Percentiles rank a stretch among this genome's conserved stretches.
Evolutionary conservation across 1,139 yeast species (phyloP).

Genomic region (Lodderomyces metapsilosis): DNA sequence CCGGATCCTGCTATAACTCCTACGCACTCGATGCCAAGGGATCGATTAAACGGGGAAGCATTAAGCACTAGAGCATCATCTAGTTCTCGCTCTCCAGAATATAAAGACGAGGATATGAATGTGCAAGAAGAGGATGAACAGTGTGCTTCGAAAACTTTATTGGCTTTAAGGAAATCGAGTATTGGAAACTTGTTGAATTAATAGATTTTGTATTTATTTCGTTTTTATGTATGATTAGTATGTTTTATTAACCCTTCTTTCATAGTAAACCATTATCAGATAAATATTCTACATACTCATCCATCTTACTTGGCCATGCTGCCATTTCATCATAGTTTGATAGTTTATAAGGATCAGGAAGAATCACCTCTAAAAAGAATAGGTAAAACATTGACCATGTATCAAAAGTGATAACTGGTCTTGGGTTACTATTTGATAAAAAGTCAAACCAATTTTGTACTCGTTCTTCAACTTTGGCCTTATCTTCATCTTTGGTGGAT

Average conservation of each 20-base stretch:
- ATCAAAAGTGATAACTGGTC: slow-evolving; percentile 59
- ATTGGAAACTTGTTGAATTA: slow-evolving; percentile 42
- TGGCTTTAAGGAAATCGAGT: slow-evolving; percentile 45
- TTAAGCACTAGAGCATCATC: slow-evolving; percentile 13
- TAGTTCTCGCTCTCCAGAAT: slow-evolving; percentile 9
- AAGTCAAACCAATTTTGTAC: slow-evolving; percentile 56
- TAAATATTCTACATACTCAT: slow-evolving; percentile 71
- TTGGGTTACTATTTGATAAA: slow-evolving; percentile 30
- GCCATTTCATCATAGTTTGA: slow-evolving; percentile 69
- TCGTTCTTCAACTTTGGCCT: slow-evolving; percentile 17
- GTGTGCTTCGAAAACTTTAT: slow-evolving; percentile 42
- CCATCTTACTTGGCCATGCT: slow-evolving; percentile 92
- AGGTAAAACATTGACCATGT: slow-evolving; percentile 82
- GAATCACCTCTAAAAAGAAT: slow-evolving; percentile 54
- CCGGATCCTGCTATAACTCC: slow-evolving; percentile 42
- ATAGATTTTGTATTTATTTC: slow-evolving; percentile 2
- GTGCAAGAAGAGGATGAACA: slow-evolving; percentile 15
- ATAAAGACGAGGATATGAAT: slow-evolving; percentile 18
- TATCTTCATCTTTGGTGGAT: slow-evolving; percentile 4
- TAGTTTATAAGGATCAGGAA: slow-evolving; percentile 47
- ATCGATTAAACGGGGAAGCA: slow-evolving; percentile 23
- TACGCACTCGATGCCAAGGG: slow-evolving; percentile 23
- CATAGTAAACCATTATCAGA: slow-evolving; percentile 27
- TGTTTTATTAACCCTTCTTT: neutral
- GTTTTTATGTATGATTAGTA: slow-evolving; percentile 2